These are phyloP conservation scores for Acer campestre DNA, from an alignment of 345 rosid species.

Conservation along the genomic window DNA sequence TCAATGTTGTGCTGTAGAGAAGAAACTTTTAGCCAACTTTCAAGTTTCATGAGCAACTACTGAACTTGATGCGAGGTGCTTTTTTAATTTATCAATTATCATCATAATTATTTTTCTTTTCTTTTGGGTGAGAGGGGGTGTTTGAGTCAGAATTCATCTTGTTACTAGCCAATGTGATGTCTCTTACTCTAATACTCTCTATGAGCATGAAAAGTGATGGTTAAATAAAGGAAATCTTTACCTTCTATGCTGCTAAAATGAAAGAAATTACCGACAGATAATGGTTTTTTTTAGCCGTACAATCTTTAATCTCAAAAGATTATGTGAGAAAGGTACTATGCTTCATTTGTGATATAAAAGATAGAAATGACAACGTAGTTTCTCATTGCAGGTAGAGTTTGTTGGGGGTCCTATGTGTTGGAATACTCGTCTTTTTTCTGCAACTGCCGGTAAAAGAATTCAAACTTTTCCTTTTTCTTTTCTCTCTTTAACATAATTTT, in stretches of 20 bases:
- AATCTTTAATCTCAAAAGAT: not conserved
- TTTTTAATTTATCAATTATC: too few relatives aligned
- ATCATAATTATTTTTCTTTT: not conserved
- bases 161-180: not conserved
- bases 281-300: not conserved
- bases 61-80: not conserved
- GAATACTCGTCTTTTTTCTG: constrained; percentile 85
- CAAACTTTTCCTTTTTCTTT: not conserved
- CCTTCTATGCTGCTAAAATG: not conserved
- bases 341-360: not conserved
- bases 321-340: not conserved
- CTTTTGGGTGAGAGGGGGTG: not conserved
- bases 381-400: constrained; percentile 73
- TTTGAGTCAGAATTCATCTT: not conserved
- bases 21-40: not conserved
- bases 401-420: constrained; percentile 98
- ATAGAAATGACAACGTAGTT: constrained; percentile 16
- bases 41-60: not conserved
- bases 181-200: not conserved
- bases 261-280: not conserved
- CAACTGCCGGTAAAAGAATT: constrained; percentile 68
- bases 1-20: not conserved
- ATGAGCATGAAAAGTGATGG: not conserved
- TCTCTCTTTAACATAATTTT: not conserved
- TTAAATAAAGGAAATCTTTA: not conserved